Base-by-base conservation (phyloP, 257 asterid genomes). In the Penstemon eatonii region DNA sequence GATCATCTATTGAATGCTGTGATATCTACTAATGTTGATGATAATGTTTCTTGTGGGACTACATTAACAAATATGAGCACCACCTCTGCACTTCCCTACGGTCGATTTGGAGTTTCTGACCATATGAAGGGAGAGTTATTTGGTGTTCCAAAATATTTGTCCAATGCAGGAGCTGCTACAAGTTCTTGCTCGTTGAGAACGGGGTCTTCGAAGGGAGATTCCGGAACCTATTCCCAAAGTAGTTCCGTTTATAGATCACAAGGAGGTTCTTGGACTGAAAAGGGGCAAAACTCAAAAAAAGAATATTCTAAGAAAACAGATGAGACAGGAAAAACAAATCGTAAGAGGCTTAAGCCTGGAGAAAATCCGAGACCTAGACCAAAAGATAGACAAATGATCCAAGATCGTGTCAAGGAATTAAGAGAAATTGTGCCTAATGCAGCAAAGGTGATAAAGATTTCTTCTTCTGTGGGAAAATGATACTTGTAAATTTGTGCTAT, bases 381-480 rank as follows among this genome's bases (percentile, higher is more conserved):
- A 2, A 90, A 93, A 78, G 99, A 93, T 81, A 91, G 99, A 5
- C 97, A 93, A 75, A 87, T 93, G 99, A 88, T 93, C 71, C 97
- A 93, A 85, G 99, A 93, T 49, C 95, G 97, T 5, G 94, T 93
- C 15, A 93, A 88, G 84, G 99, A 93, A 60, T 73, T 93, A 56
- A 80, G 99, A 77, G 96, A 93, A 78, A 88, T 93, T 15, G 96
- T 93, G 64, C 98, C 98, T 5, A 90, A 90, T 56, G 98, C 95
- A 49, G 93, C 86, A 45, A 92, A 92, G 96, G 98, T 92, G 69
- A 80, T 56, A 38, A 68, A 25, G 2, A 7, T 66, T 72, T 46
- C 36, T 41, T 36, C 1, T 51, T 67, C 37, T 13, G 37, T 63
- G 41, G 15, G 18, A 4, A 63, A 4, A 40, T 18, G 15, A 7